phyloP scores from a whole-genome alignment of 2,329 filamentous ascomycete genomes.

The Mollisiaceae sp. region DNA sequence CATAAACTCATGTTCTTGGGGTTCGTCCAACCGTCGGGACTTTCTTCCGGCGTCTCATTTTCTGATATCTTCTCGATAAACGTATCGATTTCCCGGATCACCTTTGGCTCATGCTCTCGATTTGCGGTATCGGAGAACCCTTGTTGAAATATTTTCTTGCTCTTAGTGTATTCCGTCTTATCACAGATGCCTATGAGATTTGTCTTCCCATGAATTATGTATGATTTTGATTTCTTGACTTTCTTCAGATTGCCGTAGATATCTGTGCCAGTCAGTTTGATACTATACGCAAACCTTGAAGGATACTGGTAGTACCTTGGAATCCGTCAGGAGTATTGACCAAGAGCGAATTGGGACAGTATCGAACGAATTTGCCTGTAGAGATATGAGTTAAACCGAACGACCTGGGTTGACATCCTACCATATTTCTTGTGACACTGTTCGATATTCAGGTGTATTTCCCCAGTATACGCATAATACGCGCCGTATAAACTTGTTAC shows the following conservation, averaged over 20 bases:
- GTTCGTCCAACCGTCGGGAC: conserved; percentile 13
- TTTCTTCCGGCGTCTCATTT: conserved; percentile 12
- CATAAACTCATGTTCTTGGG: conserved; percentile 23
- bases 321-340: conserved; percentile 23
- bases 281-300: neutral
- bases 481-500: conserved; percentile 37
- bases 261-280: conserved; percentile 47
- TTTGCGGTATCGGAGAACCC: conserved; percentile 37
- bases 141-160: conserved; percentile 50
- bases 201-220: conserved; percentile 48
- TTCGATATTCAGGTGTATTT: conserved; percentile 44
- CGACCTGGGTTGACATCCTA: conserved; percentile 12
- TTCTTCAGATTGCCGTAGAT: conserved; percentile 68
- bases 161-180: conserved; percentile 65
- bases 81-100: conserved; percentile 17
- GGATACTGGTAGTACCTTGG: conserved; percentile 15
- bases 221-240: conserved; percentile 70
- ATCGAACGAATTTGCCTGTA: conserved; percentile 48
- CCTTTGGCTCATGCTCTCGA: conserved; percentile 24
- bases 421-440: conserved; percentile 44
- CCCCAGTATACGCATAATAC: conserved; percentile 44
- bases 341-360: conserved; percentile 31
- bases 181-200: conserved; percentile 75
- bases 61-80: conserved; percentile 22
- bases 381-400: conserved; percentile 13